phyloP scores from a whole-genome alignment of 2,329 filamentous ascomycete species.

The Leptographium lundbergii region DNA sequence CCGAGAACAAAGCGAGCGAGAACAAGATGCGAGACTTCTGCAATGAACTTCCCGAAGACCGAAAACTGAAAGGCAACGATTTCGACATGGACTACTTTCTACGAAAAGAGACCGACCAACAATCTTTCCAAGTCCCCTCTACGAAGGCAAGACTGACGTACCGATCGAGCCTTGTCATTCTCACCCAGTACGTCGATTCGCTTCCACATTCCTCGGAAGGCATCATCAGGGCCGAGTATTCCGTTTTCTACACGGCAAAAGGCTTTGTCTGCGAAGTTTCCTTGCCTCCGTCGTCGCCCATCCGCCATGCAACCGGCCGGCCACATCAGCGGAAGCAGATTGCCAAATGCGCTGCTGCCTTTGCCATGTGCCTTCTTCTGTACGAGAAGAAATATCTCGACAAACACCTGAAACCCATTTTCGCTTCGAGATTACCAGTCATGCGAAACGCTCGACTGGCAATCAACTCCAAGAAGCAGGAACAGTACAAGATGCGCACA shows the following conservation, averaged over 20 bases:
- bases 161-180: slow-evolving; percentile 55
- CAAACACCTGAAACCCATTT: slow-evolving; percentile 59
- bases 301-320: slow-evolving; percentile 52
- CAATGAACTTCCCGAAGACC: slow-evolving; percentile 57
- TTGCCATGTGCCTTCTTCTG: slow-evolving; percentile 63
- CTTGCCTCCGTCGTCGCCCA: slow-evolving; percentile 61
- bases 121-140: slow-evolving; percentile 44
- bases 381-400: slow-evolving; percentile 56
- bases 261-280: slow-evolving; percentile 67
- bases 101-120: slow-evolving; percentile 33
- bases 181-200: slow-evolving; percentile 62
- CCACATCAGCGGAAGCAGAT: slow-evolving; percentile 56
- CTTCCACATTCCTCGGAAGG: slow-evolving; percentile 36
- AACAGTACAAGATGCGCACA: slow-evolving; percentile 61
- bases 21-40: slow-evolving; percentile 63
- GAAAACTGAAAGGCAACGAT: slow-evolving; percentile 50
- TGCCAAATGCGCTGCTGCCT: slow-evolving; percentile 83
- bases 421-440: slow-evolving; percentile 55
- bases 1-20: slow-evolving; percentile 49
- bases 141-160: slow-evolving; percentile 74
- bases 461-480: slow-evolving; percentile 63
- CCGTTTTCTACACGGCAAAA: slow-evolving; percentile 34
- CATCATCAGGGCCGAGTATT: slow-evolving; percentile 39
- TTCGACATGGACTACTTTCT: slow-evolving; percentile 43
- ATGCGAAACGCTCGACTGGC: slow-evolving; percentile 85